These are phyloP conservation scores for Fusarium domesticum DNA, from an alignment of 2,329 filamentous ascomycete genomes.

Conservation along the genomic window DNA sequence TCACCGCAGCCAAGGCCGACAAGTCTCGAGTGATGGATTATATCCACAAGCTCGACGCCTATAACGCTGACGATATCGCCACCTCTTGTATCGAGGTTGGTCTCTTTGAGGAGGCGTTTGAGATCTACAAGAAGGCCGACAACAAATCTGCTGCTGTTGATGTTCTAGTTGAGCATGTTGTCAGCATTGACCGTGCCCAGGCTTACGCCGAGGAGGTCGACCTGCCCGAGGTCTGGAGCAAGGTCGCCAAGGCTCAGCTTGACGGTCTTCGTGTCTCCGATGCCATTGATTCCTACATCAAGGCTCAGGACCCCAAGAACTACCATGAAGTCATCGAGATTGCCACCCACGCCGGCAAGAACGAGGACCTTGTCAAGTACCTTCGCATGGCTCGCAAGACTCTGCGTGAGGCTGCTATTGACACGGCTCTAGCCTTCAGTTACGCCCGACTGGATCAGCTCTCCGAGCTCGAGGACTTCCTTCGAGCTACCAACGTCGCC, in stretches of 20 bases:
- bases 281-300: constrained; percentile 95
- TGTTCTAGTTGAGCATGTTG: constrained; percentile 92
- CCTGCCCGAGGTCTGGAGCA: constrained; percentile 93
- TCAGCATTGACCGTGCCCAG: constrained; percentile 96
- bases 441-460: constrained; percentile 91
- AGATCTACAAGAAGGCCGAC: constrained; percentile 97
- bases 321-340: constrained; percentile 96
- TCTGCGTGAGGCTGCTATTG: constrained; percentile 85
- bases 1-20: constrained; percentile 95
- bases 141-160: constrained; percentile 84
- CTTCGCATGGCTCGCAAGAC: constrained; percentile 97
- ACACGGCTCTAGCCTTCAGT: constrained; percentile 90
- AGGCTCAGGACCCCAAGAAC: constrained; percentile 88
- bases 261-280: constrained; percentile 92
- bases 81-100: constrained; percentile 91
- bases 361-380: constrained; percentile 95
- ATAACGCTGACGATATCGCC: constrained; percentile 89
- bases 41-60: constrained; percentile 85
- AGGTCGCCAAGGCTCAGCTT: constrained; percentile 95
- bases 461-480: constrained; percentile 91
- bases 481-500: constrained; percentile 88
- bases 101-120: constrained; percentile 93
- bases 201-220: constrained; percentile 95
- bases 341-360: constrained; percentile 91
- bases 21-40: constrained; percentile 95